These are phyloP conservation scores for Calonectria montana DNA, from an alignment of 2,329 filamentous ascomycete species.

Conservation along the genomic window DNA sequence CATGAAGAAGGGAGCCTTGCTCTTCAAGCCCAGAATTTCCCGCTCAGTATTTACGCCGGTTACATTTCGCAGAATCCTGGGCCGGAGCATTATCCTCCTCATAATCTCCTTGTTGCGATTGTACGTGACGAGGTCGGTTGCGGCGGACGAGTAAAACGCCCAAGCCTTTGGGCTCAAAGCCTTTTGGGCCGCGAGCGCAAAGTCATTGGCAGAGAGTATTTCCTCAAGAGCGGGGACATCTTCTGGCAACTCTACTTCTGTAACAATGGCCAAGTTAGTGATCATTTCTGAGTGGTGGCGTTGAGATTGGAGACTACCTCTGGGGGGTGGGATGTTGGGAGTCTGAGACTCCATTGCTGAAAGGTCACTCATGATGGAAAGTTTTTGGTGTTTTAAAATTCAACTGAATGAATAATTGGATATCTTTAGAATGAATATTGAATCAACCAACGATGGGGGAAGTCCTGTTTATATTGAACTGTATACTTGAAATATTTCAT, in stretches of 20 bases:
- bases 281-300: background rate
- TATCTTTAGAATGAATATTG: background rate
- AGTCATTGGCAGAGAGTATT: conserved; percentile 61
- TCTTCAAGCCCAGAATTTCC: conserved; percentile 63
- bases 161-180: conserved; percentile 72
- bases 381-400: background rate
- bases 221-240: conserved; percentile 32
- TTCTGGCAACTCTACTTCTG: conserved; percentile 30
- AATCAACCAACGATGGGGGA: background rate
- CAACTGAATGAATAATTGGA: background rate
- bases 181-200: conserved; percentile 65
- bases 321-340: conserved; percentile 40
- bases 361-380: conserved; percentile 39
- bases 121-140: conserved; percentile 70
- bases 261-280: background rate
- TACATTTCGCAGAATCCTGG: conserved; percentile 68
- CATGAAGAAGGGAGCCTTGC: conserved; percentile 70
- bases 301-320: conserved; percentile 22
- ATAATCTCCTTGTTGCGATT: conserved; percentile 66
- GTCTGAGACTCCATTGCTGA: conserved; percentile 42
- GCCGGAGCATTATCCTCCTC: conserved; percentile 67
- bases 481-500: background rate
- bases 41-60: conserved; percentile 60
- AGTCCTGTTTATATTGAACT: conserved; percentile 7
- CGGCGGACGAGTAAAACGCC: conserved; percentile 76